A percentile compares a stretch with the other conserved stretches of the same genome.
These are phyloP conservation scores for Elongisporangium anandrum DNA, from an alignment of 352 stramenopile genomes.

Conservation along the genomic window DNA sequence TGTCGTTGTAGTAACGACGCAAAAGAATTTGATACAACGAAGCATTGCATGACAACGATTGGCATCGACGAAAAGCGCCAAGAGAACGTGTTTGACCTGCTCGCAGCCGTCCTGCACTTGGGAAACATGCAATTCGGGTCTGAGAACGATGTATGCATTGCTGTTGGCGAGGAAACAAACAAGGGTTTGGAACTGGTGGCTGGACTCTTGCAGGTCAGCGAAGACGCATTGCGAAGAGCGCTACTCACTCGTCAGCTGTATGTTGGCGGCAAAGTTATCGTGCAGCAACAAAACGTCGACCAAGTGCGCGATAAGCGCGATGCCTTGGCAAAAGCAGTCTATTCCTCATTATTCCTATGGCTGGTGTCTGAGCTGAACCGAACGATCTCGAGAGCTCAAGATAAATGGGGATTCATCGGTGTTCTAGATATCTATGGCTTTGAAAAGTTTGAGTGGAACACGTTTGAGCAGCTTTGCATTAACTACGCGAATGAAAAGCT, in stretches of 20 bases:
- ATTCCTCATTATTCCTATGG: slow-evolving; percentile 90
- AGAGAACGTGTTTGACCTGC: slow-evolving; percentile 82
- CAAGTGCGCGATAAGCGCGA: slow-evolving; percentile 88
- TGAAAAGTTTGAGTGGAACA: slow-evolving; percentile 95
- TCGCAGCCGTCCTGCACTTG: slow-evolving; percentile 83
- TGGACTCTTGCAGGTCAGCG: slow-evolving; percentile 68
- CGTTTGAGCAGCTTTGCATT: slow-evolving; percentile 96
- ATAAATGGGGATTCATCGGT: slow-evolving; percentile 92
- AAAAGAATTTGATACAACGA: slow-evolving; percentile 84
- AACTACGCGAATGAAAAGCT: slow-evolving; percentile 97
- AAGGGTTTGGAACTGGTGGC: slow-evolving; percentile 61
- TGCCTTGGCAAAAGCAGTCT: slow-evolving; percentile 90
- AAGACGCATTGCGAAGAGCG: slow-evolving; percentile 65
- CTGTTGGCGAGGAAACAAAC: slow-evolving; percentile 38
- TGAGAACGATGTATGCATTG: slow-evolving; percentile 78
- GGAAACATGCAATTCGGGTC: slow-evolving; percentile 85
- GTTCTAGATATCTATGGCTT: slow-evolving; percentile 98
- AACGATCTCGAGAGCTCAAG: slow-evolving; percentile 76
- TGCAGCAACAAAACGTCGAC: slow-evolving; percentile 85
- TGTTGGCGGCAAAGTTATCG: slow-evolving; percentile 87
- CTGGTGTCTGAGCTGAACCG: slow-evolving; percentile 89
- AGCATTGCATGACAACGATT: slow-evolving; percentile 85
- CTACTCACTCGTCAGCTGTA: slow-evolving; percentile 83
- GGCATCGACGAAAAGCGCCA: slow-evolving; percentile 79
- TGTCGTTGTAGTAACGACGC: slow-evolving; percentile 40